Evolutionary conservation across 2,329 filamentous ascomycete species (phyloP), one percentile per base, ranked within the genome.

Genomic region (Pseudogymnoascus sp.): DNA sequence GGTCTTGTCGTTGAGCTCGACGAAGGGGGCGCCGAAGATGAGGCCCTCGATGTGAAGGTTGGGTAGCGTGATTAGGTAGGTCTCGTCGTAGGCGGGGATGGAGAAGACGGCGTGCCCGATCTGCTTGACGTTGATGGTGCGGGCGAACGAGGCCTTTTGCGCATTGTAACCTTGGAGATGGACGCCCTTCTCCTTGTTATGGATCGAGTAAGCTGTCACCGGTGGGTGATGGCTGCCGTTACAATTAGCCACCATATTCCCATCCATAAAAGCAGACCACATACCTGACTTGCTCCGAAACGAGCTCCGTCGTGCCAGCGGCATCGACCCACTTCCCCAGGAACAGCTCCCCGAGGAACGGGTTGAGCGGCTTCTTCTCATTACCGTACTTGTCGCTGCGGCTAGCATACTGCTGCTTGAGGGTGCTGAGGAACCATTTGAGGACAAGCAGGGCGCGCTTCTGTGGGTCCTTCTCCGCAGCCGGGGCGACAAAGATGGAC

Each of bases 301-400:
- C 83, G 68, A 99, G 83, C 70, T 89, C 85, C 28, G 95, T 97
- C 59, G 87, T 88, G 64, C 93, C 93, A 62, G 86, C 85, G 57
- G 85, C 82, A 72, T 96, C 90, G 64, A 88, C 85, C 95, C 95
- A 99, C 71, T 87, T 89, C 23, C 93, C 95, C 28, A 97, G 77
- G 78, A 97, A 97, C 35, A 97, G 83, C 79, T 99, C 93, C 64
- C 93, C 93, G 36, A 99, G 78, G 78, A 99, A 97, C 0, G 95
- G 95, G 74, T 99, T 97, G 65, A 99, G 79, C 2, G 93, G 93
- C 81, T 97, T 99, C 86, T 97, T 97, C 81, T 97, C 93, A 72
- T 91, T 95, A 60, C 91, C 92, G 67, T 82, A 87, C 70, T 86
- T 79, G 69, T 97, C 93, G 73, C 90, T 96, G 65, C 83, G 82